Percentiles rank a stretch among this genome's conserved stretches.
These are phyloP conservation scores for Dactylonectria macrodidyma DNA, from an alignment of 2,329 filamentous ascomycete species.

Conservation along the genomic window DNA sequence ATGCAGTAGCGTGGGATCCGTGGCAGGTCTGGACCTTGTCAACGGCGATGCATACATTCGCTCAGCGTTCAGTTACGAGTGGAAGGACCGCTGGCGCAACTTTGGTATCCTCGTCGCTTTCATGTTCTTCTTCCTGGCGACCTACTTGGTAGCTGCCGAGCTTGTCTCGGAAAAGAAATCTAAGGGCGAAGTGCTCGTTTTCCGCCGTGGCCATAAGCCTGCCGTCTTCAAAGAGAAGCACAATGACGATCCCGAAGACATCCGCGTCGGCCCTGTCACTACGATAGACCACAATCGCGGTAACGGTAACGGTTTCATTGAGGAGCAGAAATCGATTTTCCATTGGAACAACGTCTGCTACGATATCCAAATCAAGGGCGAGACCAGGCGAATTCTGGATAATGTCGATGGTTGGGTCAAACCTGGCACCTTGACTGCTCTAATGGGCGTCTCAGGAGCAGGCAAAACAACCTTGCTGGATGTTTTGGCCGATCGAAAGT, in stretches of 20 bases:
- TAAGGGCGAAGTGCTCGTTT: slow-evolving; percentile 74
- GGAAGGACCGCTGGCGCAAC: slow-evolving; percentile 68
- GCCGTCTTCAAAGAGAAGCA: neutral
- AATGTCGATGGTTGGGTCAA: slow-evolving; percentile 92
- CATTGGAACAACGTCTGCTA: slow-evolving; percentile 86
- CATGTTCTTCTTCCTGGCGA: slow-evolving; percentile 60
- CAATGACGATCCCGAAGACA: slow-evolving; percentile 58
- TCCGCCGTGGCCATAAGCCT: slow-evolving; percentile 60
- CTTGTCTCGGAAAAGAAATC: slow-evolving; percentile 64
- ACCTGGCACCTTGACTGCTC: slow-evolving; percentile 85
- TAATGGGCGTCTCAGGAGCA: slow-evolving; percentile 88
- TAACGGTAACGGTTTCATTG: slow-evolving; percentile 59
- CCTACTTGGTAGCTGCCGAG: slow-evolving; percentile 67
- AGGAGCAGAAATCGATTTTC: slow-evolving; percentile 68
- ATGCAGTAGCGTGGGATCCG: slow-evolving; percentile 63
- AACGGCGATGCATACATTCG: slow-evolving; percentile 63
- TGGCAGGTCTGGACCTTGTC: slow-evolving; percentile 60
- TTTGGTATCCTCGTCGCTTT: slow-evolving; percentile 69
- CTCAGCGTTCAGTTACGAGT: slow-evolving; percentile 59
- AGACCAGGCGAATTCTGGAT: slow-evolving; percentile 80
- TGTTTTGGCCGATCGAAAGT: slow-evolving; percentile 84
- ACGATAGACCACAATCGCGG: slow-evolving; percentile 41
- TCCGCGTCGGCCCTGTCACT: slow-evolving; percentile 41
- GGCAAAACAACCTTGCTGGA: slow-evolving; percentile 91
- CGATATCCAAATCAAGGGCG: slow-evolving; percentile 79